phyloP scores from a whole-genome alignment of 768 basidiomycete genomes.

The Mycena belliarum region DNA sequence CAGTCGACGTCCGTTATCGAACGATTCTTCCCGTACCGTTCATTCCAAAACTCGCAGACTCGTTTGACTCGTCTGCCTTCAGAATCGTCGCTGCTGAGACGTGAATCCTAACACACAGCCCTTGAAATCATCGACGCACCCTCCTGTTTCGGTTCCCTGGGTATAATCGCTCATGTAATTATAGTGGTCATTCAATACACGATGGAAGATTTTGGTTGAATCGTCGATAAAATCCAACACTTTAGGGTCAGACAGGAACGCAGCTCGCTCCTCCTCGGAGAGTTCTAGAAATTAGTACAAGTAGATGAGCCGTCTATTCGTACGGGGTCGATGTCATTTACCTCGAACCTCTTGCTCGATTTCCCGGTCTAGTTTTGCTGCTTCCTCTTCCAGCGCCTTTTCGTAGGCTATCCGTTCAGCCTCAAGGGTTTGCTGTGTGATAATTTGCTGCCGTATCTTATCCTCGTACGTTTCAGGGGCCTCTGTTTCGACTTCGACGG shows the following conservation, averaged over 20 bases:
- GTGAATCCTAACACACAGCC: slow-evolving; percentile 1
- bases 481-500: slow-evolving; percentile 62
- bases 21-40: slow-evolving; percentile 87
- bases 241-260: slow-evolving; percentile 84
- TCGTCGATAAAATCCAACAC: slow-evolving; percentile 94
- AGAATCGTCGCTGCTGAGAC: slow-evolving; percentile 69
- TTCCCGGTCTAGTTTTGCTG: slow-evolving; percentile 79
- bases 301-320: not conserved
- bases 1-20: slow-evolving; percentile 97
- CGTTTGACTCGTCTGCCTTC: slow-evolving; percentile 89
- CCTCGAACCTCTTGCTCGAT: slow-evolving; percentile 87
- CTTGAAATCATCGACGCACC: slow-evolving; percentile 50
- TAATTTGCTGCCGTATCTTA: slow-evolving; percentile 71
- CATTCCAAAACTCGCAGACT: slow-evolving; percentile 94
- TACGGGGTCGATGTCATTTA: slow-evolving; percentile 25
- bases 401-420: slow-evolving; percentile 70
- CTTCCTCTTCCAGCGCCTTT: slow-evolving; percentile 80
- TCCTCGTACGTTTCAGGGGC: slow-evolving; percentile 58
- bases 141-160: slow-evolving; percentile 80
- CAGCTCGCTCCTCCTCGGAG: slow-evolving; percentile 80
- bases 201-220: slow-evolving; percentile 92
- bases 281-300: slow-evolving; percentile 68
- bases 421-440: slow-evolving; percentile 68
- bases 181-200: slow-evolving; percentile 93
- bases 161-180: slow-evolving; percentile 98